Evolutionary conservation across 139 green algal genomes (phyloP).

Genomic region (Tetraselmis chui): DNA sequence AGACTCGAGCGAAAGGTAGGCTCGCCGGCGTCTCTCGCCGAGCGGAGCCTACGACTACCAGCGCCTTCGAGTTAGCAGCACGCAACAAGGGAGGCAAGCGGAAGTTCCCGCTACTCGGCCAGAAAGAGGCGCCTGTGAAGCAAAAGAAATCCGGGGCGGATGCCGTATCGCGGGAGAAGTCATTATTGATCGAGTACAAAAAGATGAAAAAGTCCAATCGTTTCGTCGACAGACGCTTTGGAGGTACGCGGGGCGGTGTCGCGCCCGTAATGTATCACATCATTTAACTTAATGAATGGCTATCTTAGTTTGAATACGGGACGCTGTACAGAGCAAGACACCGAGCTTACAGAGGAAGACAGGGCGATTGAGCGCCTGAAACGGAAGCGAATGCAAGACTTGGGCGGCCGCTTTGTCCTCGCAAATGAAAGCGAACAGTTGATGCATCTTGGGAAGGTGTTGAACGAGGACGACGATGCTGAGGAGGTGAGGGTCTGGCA

Average conservation of each 20-base stretch:
- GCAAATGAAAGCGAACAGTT: conserved; percentile 30
- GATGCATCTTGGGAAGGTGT: conserved; percentile 49
- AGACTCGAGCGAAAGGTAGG: too few species aligned
- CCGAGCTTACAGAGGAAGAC: conserved; percentile 67
- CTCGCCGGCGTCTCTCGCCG: too few species aligned
- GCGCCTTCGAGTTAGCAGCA: background rate
- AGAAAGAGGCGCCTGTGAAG: background rate
- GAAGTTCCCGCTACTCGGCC: background rate
- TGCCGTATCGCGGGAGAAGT: conserved; percentile 60
- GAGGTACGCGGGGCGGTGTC: conserved; percentile 61
- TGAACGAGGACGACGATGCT: conserved; percentile 30
- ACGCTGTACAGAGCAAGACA: conserved; percentile 83
- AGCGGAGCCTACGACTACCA: too few species aligned
- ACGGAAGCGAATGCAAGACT: conserved; percentile 57
- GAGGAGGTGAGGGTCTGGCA: conserved; percentile 12
- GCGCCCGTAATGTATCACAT: background rate
- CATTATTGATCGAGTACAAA: conserved; percentile 87
- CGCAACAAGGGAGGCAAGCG: background rate
- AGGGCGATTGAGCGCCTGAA: conserved; percentile 75
- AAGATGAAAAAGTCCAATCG: conserved; percentile 78
- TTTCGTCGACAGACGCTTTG: conserved; percentile 91
- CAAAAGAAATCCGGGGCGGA: background rate
- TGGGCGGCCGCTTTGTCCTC: background rate
- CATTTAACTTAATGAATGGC: too few species aligned
- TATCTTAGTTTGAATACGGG: too few species aligned